These are phyloP conservation scores for Cordyceps javanica DNA, from an alignment of 2,329 filamentous ascomycete genomes.

Conservation along the genomic window DNA sequence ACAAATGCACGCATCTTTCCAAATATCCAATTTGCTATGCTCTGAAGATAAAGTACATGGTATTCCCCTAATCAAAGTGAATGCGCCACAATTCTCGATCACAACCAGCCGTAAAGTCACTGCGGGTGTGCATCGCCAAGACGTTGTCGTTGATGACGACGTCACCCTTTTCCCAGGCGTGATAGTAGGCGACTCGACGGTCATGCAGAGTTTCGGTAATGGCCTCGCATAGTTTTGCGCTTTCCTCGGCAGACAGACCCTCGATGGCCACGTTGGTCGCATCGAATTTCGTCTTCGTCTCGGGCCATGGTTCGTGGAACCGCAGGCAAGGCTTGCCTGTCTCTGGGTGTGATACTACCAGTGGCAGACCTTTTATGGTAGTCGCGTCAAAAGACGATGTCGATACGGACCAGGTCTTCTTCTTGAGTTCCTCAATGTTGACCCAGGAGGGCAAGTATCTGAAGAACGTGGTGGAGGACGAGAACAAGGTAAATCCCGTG, in stretches of 20 bases:
- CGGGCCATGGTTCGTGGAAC: constrained; percentile 50
- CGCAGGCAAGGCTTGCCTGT: constrained; percentile 43
- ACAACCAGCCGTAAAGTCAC: constrained; percentile 36
- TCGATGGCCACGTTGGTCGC: constrained; percentile 39
- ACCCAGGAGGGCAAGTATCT: constrained; percentile 35
- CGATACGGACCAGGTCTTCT: constrained; percentile 42
- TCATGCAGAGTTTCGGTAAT: constrained; percentile 42
- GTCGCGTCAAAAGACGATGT: constrained; percentile 42
- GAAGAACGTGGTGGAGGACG: constrained; percentile 44
- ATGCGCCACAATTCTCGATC: constrained; percentile 45
- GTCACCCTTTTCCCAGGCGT: constrained; percentile 50
- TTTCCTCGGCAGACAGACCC: constrained; percentile 23
- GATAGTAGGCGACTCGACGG: constrained; percentile 42
- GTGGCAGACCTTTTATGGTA: constrained; percentile 34
- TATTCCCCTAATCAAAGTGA: constrained; percentile 36
- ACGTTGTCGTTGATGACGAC: constrained; percentile 47
- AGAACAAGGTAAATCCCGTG: constrained; percentile 49
- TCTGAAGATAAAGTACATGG: too few relatives aligned
- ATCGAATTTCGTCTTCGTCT: constrained; percentile 44
- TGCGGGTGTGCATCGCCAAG: constrained; percentile 43
- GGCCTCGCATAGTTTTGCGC: constrained; percentile 29
- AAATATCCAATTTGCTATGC: too few relatives aligned
- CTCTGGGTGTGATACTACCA: constrained; percentile 39
- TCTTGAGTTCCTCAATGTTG: constrained; percentile 29
- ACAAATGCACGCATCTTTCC: not conserved